These are phyloP conservation scores for Pyrrhoderma noxium DNA, from an alignment of 1,284 basidiomycete genomes.

Conservation along the genomic window DNA sequence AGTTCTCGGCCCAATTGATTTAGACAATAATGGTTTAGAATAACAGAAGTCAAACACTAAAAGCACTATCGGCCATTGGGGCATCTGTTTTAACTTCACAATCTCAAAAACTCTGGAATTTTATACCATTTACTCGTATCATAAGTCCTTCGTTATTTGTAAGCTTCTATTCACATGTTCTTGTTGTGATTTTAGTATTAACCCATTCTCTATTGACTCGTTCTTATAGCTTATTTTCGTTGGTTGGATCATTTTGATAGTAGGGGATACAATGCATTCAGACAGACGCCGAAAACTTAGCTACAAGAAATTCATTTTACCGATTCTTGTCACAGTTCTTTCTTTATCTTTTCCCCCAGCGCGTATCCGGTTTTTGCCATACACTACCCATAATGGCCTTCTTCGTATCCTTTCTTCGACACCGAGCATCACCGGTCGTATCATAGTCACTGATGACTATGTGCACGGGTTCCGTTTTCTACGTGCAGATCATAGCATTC, in stretches of 20 bases:
- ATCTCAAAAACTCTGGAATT: slow-evolving; percentile 8
- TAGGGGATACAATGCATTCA: background rate
- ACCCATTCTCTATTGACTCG: too few relatives aligned
- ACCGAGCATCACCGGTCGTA: slow-evolving; percentile 18
- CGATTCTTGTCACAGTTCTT: slow-evolving; percentile 4
- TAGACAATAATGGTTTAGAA: background rate
- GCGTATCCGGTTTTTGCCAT: slow-evolving; percentile 7
- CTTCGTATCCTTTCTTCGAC: slow-evolving; percentile 17
- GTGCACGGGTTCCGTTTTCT: slow-evolving; percentile 66
- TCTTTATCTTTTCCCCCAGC: slow-evolving; percentile 11
- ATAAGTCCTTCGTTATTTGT: slow-evolving; percentile 12
- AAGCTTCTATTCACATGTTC: too few relatives aligned
- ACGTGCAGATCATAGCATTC: slow-evolving; percentile 79
- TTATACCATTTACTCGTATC: slow-evolving; percentile 5
- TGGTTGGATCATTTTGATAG: slow-evolving; percentile 2
- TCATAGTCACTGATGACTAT: slow-evolving; percentile 16
- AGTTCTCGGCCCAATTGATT: background rate
- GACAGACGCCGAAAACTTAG: background rate
- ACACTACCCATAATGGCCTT: slow-evolving; percentile 9
- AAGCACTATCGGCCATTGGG: slow-evolving; percentile 4
- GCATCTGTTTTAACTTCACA: slow-evolving; percentile 1
- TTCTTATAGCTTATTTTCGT: background rate
- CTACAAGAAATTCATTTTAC: background rate
- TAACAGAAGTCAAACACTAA: background rate
- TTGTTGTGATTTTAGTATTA: too few relatives aligned